Percentiles rank a stretch among this genome's conserved stretches.
Evolutionary conservation across 2,329 filamentous ascomycete genomes (phyloP).

Genomic region (Amesomyces nigricolor): DNA sequence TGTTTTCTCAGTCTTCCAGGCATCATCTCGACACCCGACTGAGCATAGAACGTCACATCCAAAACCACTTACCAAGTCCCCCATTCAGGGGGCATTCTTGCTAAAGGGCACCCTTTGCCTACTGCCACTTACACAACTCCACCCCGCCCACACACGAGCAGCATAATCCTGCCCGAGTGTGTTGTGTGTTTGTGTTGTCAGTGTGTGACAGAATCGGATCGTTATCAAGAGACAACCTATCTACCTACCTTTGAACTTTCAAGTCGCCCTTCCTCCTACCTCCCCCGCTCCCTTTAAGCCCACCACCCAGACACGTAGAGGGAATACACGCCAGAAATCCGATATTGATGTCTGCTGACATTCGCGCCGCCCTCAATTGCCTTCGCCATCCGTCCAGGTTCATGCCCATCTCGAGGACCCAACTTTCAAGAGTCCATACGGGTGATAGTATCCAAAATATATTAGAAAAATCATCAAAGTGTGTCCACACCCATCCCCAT

Average conservation of each 20-base stretch:
- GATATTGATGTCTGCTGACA: slow-evolving; percentile 56
- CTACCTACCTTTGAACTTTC: background rate
- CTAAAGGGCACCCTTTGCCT: slow-evolving; percentile 13
- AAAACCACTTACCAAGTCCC: slow-evolving; percentile 18
- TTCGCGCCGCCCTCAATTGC: slow-evolving; percentile 51
- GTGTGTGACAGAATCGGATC: background rate
- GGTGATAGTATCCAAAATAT: slow-evolving; percentile 53
- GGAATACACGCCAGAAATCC: slow-evolving; percentile 28
- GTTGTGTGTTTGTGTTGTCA: slow-evolving; percentile 3
- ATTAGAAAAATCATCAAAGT: slow-evolving; percentile 32
- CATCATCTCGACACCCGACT: slow-evolving; percentile 1
- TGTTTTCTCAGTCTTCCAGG: slow-evolving; percentile 2
- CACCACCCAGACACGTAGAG: slow-evolving; percentile 1
- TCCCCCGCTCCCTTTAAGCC: background rate
- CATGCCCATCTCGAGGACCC: slow-evolving; percentile 52
- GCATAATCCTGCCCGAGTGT: background rate
- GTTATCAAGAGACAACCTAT: slow-evolving; percentile 1
- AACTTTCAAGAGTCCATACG: slow-evolving; percentile 50
- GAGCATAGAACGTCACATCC: slow-evolving; percentile 7
- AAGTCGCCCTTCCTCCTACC: slow-evolving; percentile 12
- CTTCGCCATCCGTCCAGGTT: slow-evolving; percentile 52
- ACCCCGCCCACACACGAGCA: slow-evolving; percentile 7
- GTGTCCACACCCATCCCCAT: background rate
- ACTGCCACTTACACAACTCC: background rate
- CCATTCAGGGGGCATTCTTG: slow-evolving; percentile 23